Base-by-base conservation (phyloP, 345 rosid genomes). In the Euphorbia tirucalli region DNA sequence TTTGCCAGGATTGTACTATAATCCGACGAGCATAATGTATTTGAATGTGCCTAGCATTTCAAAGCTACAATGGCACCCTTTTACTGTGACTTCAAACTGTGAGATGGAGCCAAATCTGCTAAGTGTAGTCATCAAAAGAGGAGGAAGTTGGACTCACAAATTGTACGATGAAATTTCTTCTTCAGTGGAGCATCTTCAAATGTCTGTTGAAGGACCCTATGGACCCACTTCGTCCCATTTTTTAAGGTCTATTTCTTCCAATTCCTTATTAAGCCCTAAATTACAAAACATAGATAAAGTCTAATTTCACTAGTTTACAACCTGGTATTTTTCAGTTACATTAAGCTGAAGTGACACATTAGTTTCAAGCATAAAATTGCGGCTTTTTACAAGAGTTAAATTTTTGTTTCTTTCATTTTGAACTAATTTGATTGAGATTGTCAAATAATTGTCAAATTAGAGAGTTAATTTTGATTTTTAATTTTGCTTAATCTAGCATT, bases 11-110 rank as follows among this genome's bases (percentile, higher is more conserved):
- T 21, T 77, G 66, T 22, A 48, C 3, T 76, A 76, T 35, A 76
- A 59, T 58, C 79, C 79, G 59, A 65, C 79, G 27, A 70, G 79
- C 68, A 69, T 76, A 44, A 1, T 76, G 9, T 76, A 57, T 22
- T 7, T 76, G n/a, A 46, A 71, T 57, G 79, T 71, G 7, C 75
- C 75, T 0, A 48, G 41, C 28, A 65, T 76, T 64, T 71, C 79
- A 52, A 76, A 76, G 68, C 71, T 76, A 16, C 79, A 76, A 49
- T 76, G 79, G 79, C 79, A 76, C 37, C 75, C 79, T 22, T 76
- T 65, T 49, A 76, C 79, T 46, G 61, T 76, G 1, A 70, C 67
- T 11, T 76, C 79, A 22, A 76, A 60, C 75, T 46, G 71, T 66
- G 48, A 76, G 7, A 13, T 69, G 67, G 74, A 76, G 25, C 71